These are phyloP conservation scores for Thermothelomyces thermophilus DNA, from an alignment of 2,329 filamentous ascomycete species.

Conservation along the genomic window DNA sequence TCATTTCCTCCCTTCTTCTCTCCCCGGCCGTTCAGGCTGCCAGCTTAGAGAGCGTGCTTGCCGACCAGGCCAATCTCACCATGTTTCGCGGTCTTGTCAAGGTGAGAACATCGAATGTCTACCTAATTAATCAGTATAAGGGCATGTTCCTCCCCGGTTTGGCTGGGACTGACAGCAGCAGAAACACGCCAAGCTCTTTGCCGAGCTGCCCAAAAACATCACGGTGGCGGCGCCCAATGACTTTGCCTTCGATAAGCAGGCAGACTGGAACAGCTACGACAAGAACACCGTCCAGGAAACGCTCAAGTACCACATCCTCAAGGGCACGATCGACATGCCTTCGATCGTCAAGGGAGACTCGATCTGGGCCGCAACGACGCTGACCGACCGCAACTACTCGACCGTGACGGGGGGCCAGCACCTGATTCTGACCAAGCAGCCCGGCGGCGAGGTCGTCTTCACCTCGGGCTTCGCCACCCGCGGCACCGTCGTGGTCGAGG, in stretches of 20 bases:
- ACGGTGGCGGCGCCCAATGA: slow-evolving; percentile 19
- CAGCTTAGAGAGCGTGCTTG: slow-evolving; percentile 9
- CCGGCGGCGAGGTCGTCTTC: slow-evolving; percentile 36
- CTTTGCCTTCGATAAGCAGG: slow-evolving; percentile 17
- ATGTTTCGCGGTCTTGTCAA: slow-evolving; percentile 13
- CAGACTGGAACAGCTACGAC: slow-evolving; percentile 14
- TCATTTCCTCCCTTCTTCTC: background rate
- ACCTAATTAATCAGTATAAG: too few relatives aligned
- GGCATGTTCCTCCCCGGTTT: too few relatives aligned
- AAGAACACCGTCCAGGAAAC: slow-evolving; percentile 6
- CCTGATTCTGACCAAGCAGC: slow-evolving; percentile 41
- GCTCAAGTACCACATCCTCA: slow-evolving; percentile 52
- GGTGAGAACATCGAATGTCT: background rate
- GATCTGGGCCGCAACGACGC: slow-evolving; percentile 38
- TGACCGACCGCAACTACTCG: slow-evolving; percentile 36
- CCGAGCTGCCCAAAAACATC: slow-evolving; percentile 10
- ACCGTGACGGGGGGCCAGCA: slow-evolving; percentile 46
- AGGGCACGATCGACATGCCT: slow-evolving; percentile 39
- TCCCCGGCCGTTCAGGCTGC: slow-evolving; percentile 2
- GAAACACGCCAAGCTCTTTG: slow-evolving; percentile 16
- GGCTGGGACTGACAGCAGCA: background rate
- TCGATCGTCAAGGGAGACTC: slow-evolving; percentile 35
- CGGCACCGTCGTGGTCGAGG: slow-evolving; percentile 36
- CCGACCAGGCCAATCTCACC: slow-evolving; percentile 15
- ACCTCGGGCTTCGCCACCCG: slow-evolving; percentile 37